Percentiles rank a stretch among this genome's conserved stretches.
These are phyloP conservation scores for Aspergillus brunneoviolaceus DNA, from an alignment of 2,329 filamentous ascomycete genomes.

Conservation along the genomic window DNA sequence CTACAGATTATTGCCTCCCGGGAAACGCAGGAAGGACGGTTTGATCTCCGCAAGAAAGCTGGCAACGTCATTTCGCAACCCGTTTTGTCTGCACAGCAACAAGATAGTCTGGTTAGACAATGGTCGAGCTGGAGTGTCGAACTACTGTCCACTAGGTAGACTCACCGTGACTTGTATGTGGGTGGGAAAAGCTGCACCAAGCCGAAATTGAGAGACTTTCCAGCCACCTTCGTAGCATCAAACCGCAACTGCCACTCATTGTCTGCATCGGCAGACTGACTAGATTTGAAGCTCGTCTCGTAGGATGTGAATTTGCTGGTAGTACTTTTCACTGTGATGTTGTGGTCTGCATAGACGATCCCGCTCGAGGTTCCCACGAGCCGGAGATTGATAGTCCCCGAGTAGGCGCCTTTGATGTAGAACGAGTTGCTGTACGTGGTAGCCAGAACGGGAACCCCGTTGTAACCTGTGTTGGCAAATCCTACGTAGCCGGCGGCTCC, in stretches of 20 bases:
- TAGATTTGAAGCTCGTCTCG: background rate
- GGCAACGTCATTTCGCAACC: conserved; percentile 55
- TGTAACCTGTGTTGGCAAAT: background rate
- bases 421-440: background rate
- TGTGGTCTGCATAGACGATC: background rate
- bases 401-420: background rate
- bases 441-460: background rate
- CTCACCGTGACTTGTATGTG: background rate
- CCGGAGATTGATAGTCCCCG: background rate
- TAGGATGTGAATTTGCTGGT: background rate
- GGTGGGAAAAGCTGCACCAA: background rate
- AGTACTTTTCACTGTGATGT: background rate
- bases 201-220: background rate
- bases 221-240: background rate
- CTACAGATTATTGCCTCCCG: conserved; percentile 62
- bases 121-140: background rate
- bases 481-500: background rate
- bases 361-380: background rate
- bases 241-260: background rate
- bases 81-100: conserved; percentile 45
- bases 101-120: background rate
- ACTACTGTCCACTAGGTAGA: background rate
- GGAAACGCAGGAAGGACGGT: conserved; percentile 60
- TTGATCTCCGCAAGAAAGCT: conserved; percentile 55
- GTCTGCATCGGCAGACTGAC: background rate